Conservation (phyloP, 2,329 filamentous ascomycete genomes). For the Penicillium thymicola region DNA sequence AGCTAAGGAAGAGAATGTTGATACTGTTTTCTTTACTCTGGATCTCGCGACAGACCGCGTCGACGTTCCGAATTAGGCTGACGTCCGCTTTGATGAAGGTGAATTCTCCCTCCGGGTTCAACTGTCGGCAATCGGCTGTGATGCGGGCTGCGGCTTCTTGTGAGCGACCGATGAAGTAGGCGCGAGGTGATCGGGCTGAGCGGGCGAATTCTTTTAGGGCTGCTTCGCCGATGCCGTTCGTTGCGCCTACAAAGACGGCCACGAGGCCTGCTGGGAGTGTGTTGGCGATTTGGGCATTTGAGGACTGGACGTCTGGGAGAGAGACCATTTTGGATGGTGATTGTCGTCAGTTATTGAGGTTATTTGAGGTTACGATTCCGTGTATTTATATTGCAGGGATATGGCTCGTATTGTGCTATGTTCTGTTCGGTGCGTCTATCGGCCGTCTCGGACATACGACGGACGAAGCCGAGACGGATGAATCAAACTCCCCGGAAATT, state of each 20-base stretch:
- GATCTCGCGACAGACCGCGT: slow-evolving; percentile 52
- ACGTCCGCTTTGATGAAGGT: slow-evolving; percentile 49
- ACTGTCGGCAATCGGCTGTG: slow-evolving; percentile 39
- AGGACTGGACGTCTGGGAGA: slow-evolving; percentile 8
- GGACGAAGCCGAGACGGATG: background rate
- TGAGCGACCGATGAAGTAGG: slow-evolving; percentile 51
- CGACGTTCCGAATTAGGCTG: slow-evolving; percentile 48
- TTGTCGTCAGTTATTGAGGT: too few species aligned
- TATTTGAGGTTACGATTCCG: background rate
- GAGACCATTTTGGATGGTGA: slow-evolving; percentile 5
- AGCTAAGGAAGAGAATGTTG: slow-evolving; percentile 55
- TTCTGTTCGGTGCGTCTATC: background rate
- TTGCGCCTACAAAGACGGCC: slow-evolving; percentile 52
- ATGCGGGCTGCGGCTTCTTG: slow-evolving; percentile 42
- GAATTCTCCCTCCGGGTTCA: slow-evolving; percentile 47
- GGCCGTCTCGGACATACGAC: background rate
- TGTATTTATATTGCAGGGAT: background rate
- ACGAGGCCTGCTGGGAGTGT: slow-evolving; percentile 42
- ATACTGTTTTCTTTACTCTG: slow-evolving; percentile 50
- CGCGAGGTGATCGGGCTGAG: slow-evolving; percentile 39
- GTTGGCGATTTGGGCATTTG: slow-evolving; percentile 10
- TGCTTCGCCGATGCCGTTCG: slow-evolving; percentile 51
- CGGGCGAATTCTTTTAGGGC: slow-evolving; percentile 47
- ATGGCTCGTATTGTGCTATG: background rate
- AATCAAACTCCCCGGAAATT: background rate